phyloP scores from a whole-genome alignment of 1,139 yeast species.

The Diutina neorugosa region DNA sequence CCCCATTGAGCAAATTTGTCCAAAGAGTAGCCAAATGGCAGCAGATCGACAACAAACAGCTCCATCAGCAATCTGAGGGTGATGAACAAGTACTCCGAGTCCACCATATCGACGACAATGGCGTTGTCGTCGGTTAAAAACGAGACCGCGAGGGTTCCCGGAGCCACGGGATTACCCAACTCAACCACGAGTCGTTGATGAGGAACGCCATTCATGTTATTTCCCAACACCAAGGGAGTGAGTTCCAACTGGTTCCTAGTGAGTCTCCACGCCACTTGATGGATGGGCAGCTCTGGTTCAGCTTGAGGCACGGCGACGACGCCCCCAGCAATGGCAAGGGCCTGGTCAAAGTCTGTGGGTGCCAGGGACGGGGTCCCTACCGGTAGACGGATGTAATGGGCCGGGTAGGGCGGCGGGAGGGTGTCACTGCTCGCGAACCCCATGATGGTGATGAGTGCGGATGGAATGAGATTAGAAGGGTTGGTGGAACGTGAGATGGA shows the following conservation, averaged over 20 bases:
- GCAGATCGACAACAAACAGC: neutral
- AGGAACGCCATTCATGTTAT: neutral
- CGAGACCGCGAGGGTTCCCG: slow-evolving; percentile 7
- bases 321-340: neutral
- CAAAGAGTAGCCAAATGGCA: neutral
- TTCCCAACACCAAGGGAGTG: slow-evolving; percentile 19
- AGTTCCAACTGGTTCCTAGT: slow-evolving; percentile 12
- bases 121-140: slow-evolving; percentile 8
- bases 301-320: neutral
- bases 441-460: slow-evolving; percentile 2
- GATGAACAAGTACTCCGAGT: slow-evolving; percentile 18
- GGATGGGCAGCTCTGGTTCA: neutral
- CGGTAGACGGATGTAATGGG: neutral
- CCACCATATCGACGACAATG: slow-evolving; percentile 13
- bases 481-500: neutral
- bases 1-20: slow-evolving; percentile 37
- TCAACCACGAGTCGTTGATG: slow-evolving; percentile 10
- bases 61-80: slow-evolving; percentile 15
- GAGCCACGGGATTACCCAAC: slow-evolving; percentile 9
- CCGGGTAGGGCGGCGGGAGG: neutral
- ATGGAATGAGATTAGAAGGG: neutral
- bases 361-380: neutral
- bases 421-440: slow-evolving; percentile 1
- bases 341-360: neutral
- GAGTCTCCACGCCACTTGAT: neutral